A percentile compares a stretch with the other conserved stretches of the same genome.
Conservation (phyloP, 208 protist genomes). For the Strigomonas galati region DNA sequence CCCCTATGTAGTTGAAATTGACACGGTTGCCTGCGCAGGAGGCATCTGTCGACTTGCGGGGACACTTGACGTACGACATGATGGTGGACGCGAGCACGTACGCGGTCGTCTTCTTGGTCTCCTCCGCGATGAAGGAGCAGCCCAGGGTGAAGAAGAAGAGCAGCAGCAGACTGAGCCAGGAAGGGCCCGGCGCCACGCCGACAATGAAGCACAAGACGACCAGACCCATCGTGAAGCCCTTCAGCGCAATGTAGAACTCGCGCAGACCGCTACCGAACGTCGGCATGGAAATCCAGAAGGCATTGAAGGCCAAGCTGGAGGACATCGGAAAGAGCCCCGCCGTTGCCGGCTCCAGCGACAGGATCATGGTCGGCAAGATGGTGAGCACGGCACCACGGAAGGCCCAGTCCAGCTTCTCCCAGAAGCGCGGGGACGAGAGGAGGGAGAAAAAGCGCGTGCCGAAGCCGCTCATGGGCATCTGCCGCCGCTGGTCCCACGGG, state of each 20-base stretch:
- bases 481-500: constrained; percentile 81
- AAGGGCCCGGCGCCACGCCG: constrained; percentile 37
- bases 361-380: constrained; percentile 84
- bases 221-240: constrained; percentile 76
- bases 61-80: constrained; percentile 66
- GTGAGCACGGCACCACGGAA: constrained; percentile 80
- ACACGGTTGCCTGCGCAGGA: constrained; percentile 1
- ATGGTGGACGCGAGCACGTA: constrained; percentile 78
- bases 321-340: constrained; percentile 63
- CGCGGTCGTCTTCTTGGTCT: constrained; percentile 87
- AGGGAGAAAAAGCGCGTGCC: constrained; percentile 77
- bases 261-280: constrained; percentile 83
- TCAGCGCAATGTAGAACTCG: constrained; percentile 73
- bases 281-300: constrained; percentile 88
- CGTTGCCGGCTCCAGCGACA: constrained; percentile 76
- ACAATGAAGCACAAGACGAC: constrained; percentile 69
- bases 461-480: constrained; percentile 78
- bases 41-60: constrained; percentile 31
- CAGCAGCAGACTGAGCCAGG: constrained; percentile 68
- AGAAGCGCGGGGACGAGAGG: constrained; percentile 80
- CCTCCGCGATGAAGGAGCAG: constrained; percentile 77
- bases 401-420: constrained; percentile 89
- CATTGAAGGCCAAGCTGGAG: constrained; percentile 74
- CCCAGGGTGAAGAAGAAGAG: constrained; percentile 78
- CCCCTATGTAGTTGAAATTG: constrained; percentile 52